These are phyloP conservation scores for Calonectria fujianensis DNA, from an alignment of 2,329 filamentous ascomycete genomes.

Conservation along the genomic window DNA sequence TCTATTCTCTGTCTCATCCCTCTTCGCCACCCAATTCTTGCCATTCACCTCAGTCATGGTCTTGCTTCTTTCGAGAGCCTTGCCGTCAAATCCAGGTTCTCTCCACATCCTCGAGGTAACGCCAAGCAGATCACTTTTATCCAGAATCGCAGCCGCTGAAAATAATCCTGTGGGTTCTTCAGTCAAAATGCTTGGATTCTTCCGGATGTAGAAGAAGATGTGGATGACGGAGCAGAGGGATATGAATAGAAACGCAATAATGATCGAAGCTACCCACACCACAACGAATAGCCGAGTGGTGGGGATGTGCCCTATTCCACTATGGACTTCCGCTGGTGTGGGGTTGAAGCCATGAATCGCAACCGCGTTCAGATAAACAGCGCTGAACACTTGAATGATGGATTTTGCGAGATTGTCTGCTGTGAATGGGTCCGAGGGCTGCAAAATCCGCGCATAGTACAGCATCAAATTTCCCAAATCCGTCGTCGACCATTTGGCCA, in stretches of 20 bases:
- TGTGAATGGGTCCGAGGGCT: neutral
- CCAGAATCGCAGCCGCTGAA: conserved; percentile 1
- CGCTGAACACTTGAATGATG: neutral
- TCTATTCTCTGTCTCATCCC: neutral
- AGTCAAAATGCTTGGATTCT: conserved; percentile 1
- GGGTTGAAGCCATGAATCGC: conserved; percentile 2
- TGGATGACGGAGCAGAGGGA: neutral
- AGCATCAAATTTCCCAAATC: conserved; percentile 2
- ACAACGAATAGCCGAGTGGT: conserved; percentile 3
- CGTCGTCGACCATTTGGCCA: conserved; percentile 3
- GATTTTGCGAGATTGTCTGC: neutral
- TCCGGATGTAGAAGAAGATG: neutral
- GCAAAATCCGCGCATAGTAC: neutral
- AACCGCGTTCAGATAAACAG: neutral
- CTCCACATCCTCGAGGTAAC: neutral
- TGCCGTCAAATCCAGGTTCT: conserved; percentile 1
- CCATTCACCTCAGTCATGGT: neutral
- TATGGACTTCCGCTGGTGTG: neutral
- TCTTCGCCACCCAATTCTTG: neutral
- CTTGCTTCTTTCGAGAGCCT: neutral
- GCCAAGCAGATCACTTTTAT: neutral
- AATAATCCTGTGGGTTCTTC: conserved; percentile 2
- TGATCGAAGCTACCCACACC: conserved; percentile 3
- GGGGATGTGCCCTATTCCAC: neutral
- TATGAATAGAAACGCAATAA: neutral